phyloP scores from a whole-genome alignment of 2,329 filamentous ascomycete genomes.

The Fusarium sp. region DNA sequence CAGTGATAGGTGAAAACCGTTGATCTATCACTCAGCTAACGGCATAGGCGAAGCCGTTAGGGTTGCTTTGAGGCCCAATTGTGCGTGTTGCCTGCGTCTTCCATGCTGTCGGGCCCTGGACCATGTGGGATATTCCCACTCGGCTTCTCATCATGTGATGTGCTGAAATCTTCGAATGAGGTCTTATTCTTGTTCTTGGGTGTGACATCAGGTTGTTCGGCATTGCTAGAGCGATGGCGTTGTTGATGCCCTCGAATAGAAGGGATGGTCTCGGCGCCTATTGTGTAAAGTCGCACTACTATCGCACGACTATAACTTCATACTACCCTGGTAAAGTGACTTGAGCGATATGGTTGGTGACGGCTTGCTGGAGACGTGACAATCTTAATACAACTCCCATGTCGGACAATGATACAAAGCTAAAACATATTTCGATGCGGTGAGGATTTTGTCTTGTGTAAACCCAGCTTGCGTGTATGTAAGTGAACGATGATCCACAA shows the following conservation, averaged over 20 bases:
- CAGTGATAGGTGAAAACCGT: conserved; percentile 16
- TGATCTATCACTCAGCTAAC: conserved; percentile 13
- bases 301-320: conserved; percentile 36
- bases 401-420: not conserved
- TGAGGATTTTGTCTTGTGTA: not conserved
- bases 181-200: conserved; percentile 4
- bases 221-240: conserved; percentile 7
- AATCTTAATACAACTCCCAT: conserved; percentile 24
- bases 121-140: conserved; percentile 20
- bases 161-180: conserved; percentile 31
- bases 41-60: conserved; percentile 10
- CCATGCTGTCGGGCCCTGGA: conserved; percentile 33
- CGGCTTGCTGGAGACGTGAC: conserved; percentile 15
- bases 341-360: conserved; percentile 37
- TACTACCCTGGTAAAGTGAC: conserved; percentile 18
- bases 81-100: conserved; percentile 27
- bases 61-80: conserved; percentile 39
- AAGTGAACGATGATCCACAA: not conserved
- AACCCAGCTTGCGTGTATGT: not conserved
- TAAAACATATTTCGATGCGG: conserved; percentile 23
- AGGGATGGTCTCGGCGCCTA: conserved; percentile 30
- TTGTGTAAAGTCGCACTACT: conserved; percentile 32
- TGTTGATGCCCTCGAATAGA: conserved; percentile 25
- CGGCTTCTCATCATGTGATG: conserved; percentile 36
- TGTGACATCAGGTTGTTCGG: conserved; percentile 30